Conservation (phyloP, 2,329 filamentous ascomycete species). For the Calonectria hongkongensis region DNA sequence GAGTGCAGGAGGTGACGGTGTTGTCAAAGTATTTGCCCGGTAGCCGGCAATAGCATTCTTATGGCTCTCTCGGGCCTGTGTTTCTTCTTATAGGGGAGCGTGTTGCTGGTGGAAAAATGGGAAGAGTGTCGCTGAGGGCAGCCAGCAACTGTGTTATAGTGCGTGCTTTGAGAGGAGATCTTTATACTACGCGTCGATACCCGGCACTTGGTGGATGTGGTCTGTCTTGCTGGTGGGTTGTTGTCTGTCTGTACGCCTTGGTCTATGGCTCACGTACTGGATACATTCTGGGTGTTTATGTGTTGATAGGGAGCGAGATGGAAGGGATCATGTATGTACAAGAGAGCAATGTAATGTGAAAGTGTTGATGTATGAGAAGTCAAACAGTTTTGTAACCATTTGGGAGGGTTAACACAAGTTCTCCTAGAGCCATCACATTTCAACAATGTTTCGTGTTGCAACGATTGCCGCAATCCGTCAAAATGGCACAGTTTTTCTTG, state of each 20-base stretch:
- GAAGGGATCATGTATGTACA: slow-evolving; percentile 29
- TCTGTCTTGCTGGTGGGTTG: slow-evolving; percentile 29
- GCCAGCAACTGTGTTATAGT: slow-evolving; percentile 47
- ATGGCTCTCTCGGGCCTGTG: not conserved
- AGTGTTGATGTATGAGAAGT: slow-evolving; percentile 6
- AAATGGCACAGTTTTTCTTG: too few relatives aligned
- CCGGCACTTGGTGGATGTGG: slow-evolving; percentile 54
- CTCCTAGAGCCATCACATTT: too few relatives aligned
- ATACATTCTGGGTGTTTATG: slow-evolving; percentile 34
- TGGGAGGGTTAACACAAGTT: too few relatives aligned
- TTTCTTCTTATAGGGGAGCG: slow-evolving; percentile 38
- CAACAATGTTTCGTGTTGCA: too few relatives aligned
- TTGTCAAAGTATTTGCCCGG: slow-evolving; percentile 91
- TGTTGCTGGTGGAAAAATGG: slow-evolving; percentile 33
- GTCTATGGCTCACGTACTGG: slow-evolving; percentile 30
- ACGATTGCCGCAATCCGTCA: too few relatives aligned
- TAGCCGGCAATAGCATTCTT: slow-evolving; percentile 55
- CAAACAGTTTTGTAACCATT: too few relatives aligned
- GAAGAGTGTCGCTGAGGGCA: slow-evolving; percentile 1
- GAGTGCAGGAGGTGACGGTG: slow-evolving; percentile 93
- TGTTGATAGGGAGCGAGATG: slow-evolving; percentile 18
- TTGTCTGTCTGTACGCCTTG: slow-evolving; percentile 29
- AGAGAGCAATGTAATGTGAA: slow-evolving; percentile 33
- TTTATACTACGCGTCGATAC: slow-evolving; percentile 59
- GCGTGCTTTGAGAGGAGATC: slow-evolving; percentile 45